Evolutionary conservation across 2,329 filamentous ascomycete genomes (phyloP), one percentile per base, ranked within the genome.

Genomic region (Nemania serpens): DNA sequence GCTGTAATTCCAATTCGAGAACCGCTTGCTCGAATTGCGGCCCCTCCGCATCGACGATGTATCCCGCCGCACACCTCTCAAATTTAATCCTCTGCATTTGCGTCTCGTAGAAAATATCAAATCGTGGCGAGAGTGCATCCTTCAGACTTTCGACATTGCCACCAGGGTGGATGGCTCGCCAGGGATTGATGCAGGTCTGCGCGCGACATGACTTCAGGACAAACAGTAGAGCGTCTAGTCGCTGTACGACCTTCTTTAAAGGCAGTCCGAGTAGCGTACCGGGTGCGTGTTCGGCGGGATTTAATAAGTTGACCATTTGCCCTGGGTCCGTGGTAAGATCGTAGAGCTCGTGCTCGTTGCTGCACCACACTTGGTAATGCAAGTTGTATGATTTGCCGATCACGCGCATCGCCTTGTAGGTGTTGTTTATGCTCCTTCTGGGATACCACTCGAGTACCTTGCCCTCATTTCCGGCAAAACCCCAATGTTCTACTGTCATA

Each of bases 271-370:
- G 52, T 33, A 70, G 51, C n/a, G 20, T 58, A 15, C 54, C 41
- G 2, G 55, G 53, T 1, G 58, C 34, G 1, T 53, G 13, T 52
- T 75, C 72, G 12, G 73, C 71, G 1, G 75, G 68, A 9, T 78
- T 71, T 17, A 85, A 72, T 20, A 86, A 61, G 46, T 71, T 73
- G 2, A 45, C 12, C 70, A 72, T 71, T 29, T 71, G 70, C 10
- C 68, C 67, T 5, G 70, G 69, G 36, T 73, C 69, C 0, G 65
- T 57, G 12, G 53, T 78, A 11, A 84, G 64, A 62, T 86, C 79
- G 66, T 85, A 86, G 1, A 84, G 76, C 63, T 87, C 83, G 48
- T 81, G 78, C 64, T 85, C 83, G 59, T 83, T 82, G 11, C 75
- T 84, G 68, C 84, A 87, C 83, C 84, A 86, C 4, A 72, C 70